Evolutionary conservation across 2,329 filamentous ascomycete species (phyloP).

Genomic region (Fusarium pseudonygamai): DNA sequence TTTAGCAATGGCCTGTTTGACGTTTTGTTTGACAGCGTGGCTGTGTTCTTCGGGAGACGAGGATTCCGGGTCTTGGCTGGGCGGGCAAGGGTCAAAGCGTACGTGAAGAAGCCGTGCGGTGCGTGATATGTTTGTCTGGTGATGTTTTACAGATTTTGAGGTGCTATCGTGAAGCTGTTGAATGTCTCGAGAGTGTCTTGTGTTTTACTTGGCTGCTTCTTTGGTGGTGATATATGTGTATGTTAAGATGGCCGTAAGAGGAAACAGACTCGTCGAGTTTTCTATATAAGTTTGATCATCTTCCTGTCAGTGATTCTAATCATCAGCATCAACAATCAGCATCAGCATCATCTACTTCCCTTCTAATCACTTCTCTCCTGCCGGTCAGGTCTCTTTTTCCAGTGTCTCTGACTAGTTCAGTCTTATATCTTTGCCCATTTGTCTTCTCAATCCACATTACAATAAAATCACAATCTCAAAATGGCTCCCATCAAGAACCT

Average conservation of each 20-base stretch:
- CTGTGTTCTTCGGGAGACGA: slow-evolving; percentile 12
- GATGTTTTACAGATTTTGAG: background rate
- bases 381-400: slow-evolving; percentile 8
- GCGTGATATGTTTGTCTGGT: background rate
- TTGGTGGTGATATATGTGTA: background rate
- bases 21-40: slow-evolving; percentile 15
- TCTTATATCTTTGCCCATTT: background rate
- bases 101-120: background rate
- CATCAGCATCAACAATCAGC: slow-evolving; percentile 1
- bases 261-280: background rate
- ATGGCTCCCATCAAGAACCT: slow-evolving; percentile 18
- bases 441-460: background rate
- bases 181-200: slow-evolving; percentile 4
- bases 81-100: slow-evolving; percentile 47
- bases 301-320: background rate
- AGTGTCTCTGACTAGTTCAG: background rate
- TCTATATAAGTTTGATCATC: slow-evolving; percentile 1
- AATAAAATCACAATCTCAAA: background rate
- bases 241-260: background rate
- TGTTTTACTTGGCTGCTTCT: background rate
- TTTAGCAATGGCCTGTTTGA: background rate
- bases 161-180: background rate
- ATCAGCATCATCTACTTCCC: background rate
- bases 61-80: slow-evolving; percentile 10
- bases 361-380: background rate